phyloP scores from a whole-genome alignment of 768 basidiomycete genomes.

The Guyanaporus albipodus region DNA sequence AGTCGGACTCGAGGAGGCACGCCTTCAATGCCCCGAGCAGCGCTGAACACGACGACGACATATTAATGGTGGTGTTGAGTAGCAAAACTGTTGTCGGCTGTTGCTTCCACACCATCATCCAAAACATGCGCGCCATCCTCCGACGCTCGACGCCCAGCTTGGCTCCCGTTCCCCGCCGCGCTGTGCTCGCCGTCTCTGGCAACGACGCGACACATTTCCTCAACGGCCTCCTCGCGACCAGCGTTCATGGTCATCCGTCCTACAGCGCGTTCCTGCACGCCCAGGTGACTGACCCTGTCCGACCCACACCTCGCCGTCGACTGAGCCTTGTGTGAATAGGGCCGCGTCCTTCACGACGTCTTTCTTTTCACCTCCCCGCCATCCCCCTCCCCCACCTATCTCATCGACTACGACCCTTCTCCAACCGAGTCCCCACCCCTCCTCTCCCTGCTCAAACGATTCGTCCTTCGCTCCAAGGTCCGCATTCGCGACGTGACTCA shows the following conservation, averaged over 20 bases:
- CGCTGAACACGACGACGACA: conserved; percentile 80
- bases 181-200: conserved; percentile 73
- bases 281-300: conserved; percentile 45
- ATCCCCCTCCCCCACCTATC: conserved; percentile 48
- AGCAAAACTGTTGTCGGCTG: conserved; percentile 6
- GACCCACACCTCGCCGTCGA: neutral
- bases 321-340: conserved; percentile 42
- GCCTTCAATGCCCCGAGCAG: conserved; percentile 76
- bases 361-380: conserved; percentile 70
- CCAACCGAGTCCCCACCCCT: conserved; percentile 58
- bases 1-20: conserved; percentile 82
- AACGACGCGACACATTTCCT: conserved; percentile 79
- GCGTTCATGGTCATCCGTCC: conserved; percentile 47
- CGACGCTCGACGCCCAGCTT: conserved; percentile 46
- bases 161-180: conserved; percentile 62
- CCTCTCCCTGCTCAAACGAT: conserved; percentile 71
- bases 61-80: conserved; percentile 31
- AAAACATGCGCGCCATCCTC: conserved; percentile 42
- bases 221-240: conserved; percentile 66
- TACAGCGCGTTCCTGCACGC: conserved; percentile 77
- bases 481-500: conserved; percentile 73
- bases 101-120: conserved; percentile 13
- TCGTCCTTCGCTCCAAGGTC: conserved; percentile 86
- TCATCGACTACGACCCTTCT: conserved; percentile 69
- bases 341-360: conserved; percentile 83